Conservation (phyloP, 2,329 filamentous ascomycete species). For the Aspergillus carbonarius region DNA sequence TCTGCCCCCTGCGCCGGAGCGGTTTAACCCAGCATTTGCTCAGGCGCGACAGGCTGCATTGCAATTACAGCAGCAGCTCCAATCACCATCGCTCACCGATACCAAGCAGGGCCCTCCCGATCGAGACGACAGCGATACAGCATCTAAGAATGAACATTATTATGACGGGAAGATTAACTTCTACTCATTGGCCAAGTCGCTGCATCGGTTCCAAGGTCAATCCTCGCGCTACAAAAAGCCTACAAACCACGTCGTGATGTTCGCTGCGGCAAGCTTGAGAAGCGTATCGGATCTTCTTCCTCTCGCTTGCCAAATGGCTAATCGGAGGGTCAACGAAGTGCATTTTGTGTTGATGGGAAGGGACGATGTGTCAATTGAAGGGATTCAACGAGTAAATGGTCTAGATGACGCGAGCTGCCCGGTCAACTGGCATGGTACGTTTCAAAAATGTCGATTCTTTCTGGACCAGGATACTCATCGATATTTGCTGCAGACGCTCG, state of each 20-base stretch:
- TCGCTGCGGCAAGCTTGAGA: constrained; percentile 71
- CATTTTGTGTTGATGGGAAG: constrained; percentile 79
- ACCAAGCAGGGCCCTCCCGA: constrained; percentile 15
- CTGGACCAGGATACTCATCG: constrained; percentile 1
- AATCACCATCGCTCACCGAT: constrained; percentile 6
- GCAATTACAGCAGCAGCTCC: not conserved
- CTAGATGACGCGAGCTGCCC: constrained; percentile 67
- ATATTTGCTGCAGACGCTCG: constrained; percentile 60
- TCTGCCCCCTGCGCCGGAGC: constrained; percentile 34
- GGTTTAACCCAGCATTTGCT: constrained; percentile 28
- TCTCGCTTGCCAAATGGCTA: constrained; percentile 82
- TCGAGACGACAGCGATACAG: constrained; percentile 15
- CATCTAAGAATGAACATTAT: constrained; percentile 39
- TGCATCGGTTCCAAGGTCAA: constrained; percentile 60
- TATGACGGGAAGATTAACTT: constrained; percentile 73
- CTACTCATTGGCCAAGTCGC: constrained; percentile 60
- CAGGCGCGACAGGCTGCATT: constrained; percentile 15
- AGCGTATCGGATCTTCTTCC: constrained; percentile 73
- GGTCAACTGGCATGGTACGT: constrained; percentile 58
- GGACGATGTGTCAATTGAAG: constrained; percentile 65
- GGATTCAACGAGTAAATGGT: constrained; percentile 75
- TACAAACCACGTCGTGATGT: constrained; percentile 66
- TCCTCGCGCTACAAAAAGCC: constrained; percentile 55
- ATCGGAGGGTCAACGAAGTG: constrained; percentile 67
- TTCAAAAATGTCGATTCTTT: constrained; percentile 44